Evolutionary conservation across 805 yeast species (phyloP).

Genomic region (Candida coleopterorum): DNA sequence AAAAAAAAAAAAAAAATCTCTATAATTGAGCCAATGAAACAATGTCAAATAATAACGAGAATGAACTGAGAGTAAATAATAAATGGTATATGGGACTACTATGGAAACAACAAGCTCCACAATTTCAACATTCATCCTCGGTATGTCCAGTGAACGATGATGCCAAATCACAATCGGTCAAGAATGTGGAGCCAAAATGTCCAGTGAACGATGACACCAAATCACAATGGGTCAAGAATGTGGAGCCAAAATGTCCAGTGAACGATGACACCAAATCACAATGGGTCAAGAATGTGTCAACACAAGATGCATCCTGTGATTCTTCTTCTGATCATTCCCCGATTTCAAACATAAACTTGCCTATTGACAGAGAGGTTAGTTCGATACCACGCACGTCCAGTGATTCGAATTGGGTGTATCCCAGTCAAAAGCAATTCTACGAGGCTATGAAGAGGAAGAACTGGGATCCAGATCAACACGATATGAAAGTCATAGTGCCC

Average conservation of each 20-base stretch:
- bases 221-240: conserved; percentile 32
- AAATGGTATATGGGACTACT: neutral
- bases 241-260: no score
- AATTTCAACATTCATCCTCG: conserved; percentile 4
- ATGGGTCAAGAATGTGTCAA: conserved; percentile 35
- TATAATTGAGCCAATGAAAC: conserved; percentile 2
- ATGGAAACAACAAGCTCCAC: conserved; percentile 1
- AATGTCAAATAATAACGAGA: conserved; percentile 4
- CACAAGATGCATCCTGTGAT: conserved; percentile 41
- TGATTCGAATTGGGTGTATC: conserved; percentile 82
- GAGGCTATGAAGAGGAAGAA: conserved; percentile 91
- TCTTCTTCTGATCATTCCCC: conserved; percentile 32
- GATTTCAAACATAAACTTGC: conserved; percentile 34
- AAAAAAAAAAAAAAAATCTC: neutral
- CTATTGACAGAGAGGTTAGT: conserved; percentile 71
- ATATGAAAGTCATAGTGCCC: conserved; percentile 89
- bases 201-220: conserved; percentile 39
- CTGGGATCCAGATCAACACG: conserved; percentile 76
- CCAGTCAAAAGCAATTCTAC: conserved; percentile 90
- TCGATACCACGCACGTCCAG: conserved; percentile 74
- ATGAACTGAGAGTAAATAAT: conserved; percentile 1
- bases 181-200: conserved; percentile 36
- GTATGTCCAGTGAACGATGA: conserved; percentile 57
- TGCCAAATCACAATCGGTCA: conserved; percentile 21
- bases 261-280: conserved; percentile 30